These are phyloP conservation scores for Fusarium protoensiforme DNA, from an alignment of 2,329 filamentous ascomycete species.

Conservation along the genomic window DNA sequence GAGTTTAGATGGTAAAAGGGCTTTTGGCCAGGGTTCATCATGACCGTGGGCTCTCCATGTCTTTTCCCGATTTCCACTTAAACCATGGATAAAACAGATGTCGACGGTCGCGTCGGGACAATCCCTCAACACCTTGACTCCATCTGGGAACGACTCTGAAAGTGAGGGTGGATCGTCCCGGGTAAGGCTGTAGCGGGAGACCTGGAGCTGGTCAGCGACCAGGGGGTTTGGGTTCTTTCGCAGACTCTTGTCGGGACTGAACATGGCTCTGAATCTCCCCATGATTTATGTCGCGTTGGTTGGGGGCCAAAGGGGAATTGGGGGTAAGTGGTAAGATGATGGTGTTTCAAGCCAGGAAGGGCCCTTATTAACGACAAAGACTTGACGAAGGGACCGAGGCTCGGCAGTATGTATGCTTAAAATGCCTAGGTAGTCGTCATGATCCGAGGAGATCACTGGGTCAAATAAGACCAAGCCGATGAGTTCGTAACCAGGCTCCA, in stretches of 20 bases:
- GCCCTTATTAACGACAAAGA: not conserved
- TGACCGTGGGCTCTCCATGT: constrained; percentile 51
- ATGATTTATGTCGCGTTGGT: not conserved
- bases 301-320: not conserved
- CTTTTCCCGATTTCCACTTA: constrained; percentile 51
- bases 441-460: not conserved
- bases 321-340: not conserved
- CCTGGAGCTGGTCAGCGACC: not conserved
- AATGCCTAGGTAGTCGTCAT: not conserved
- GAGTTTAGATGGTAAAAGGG: constrained; percentile 46
- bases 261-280: not conserved
- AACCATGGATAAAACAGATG: constrained; percentile 54
- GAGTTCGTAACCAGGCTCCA: not conserved
- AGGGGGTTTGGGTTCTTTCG: not conserved
- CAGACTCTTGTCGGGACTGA: not conserved
- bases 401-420: not conserved
- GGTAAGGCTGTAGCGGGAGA: not conserved
- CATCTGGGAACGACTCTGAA: constrained; percentile 17
- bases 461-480: not conserved
- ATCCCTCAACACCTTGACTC: constrained; percentile 15
- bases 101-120: constrained; percentile 20
- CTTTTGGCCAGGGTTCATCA: constrained; percentile 48
- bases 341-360: not conserved
- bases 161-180: not conserved
- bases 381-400: not conserved